Conservation (phyloP, 2,329 filamentous ascomycete species). For the Penicillium sp. region DNA sequence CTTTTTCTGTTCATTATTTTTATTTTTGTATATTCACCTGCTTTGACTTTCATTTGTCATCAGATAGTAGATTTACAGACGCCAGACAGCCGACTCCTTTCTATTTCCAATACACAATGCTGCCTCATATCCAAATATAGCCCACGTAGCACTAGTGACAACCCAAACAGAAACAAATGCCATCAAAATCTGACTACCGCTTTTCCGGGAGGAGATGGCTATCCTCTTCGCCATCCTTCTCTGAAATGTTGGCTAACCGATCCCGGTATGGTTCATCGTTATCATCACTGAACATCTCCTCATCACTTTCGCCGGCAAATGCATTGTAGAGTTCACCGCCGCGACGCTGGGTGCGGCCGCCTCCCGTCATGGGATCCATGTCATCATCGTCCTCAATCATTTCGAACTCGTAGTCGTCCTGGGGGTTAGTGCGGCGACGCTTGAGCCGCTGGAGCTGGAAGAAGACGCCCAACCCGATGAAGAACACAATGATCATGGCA, state of each 20-base stretch:
- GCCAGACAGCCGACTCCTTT: slow-evolving; percentile 6
- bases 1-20: too few relatives aligned
- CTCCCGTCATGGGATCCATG: slow-evolving; percentile 41
- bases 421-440: slow-evolving; percentile 65
- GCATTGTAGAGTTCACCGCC: slow-evolving; percentile 95
- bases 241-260: slow-evolving; percentile 19
- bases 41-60: neutral
- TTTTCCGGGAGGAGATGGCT: slow-evolving; percentile 18
- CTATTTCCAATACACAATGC: slow-evolving; percentile 10
- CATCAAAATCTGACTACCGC: slow-evolving; percentile 11
- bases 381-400: slow-evolving; percentile 78
- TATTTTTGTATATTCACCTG: neutral
- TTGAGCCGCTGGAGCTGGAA: slow-evolving; percentile 73
- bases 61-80: slow-evolving; percentile 12
- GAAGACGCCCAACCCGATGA: slow-evolving; percentile 72
- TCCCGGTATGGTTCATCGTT: slow-evolving; percentile 39
- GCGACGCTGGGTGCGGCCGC: slow-evolving; percentile 48
- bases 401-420: slow-evolving; percentile 90
- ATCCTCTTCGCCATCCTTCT: slow-evolving; percentile 18
- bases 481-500: slow-evolving; percentile 80
- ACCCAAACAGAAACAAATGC: slow-evolving; percentile 14
- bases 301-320: slow-evolving; percentile 88
- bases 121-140: slow-evolving; percentile 6
- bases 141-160: slow-evolving; percentile 15
- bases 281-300: slow-evolving; percentile 53